Evolutionary conservation across 2,329 filamentous ascomycete species (phyloP).

Genomic region (Botryosphaeria dothidea): DNA sequence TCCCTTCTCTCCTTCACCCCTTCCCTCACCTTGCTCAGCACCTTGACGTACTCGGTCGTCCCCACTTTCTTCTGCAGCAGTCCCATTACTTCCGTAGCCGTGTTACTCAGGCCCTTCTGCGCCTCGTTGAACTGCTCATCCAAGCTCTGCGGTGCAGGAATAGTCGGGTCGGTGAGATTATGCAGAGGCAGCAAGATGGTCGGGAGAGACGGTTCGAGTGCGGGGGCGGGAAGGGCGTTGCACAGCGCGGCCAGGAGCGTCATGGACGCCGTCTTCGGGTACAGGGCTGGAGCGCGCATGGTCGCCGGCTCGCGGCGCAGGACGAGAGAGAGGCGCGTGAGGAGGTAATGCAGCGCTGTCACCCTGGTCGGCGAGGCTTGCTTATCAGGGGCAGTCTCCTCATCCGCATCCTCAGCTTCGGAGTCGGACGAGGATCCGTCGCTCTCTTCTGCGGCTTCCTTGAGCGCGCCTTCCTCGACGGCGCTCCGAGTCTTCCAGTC

Average conservation of each 20-base stretch:
- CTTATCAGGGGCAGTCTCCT: slow-evolving; percentile 22
- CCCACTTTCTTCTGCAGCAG: slow-evolving; percentile 83
- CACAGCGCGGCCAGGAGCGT: slow-evolving; percentile 72
- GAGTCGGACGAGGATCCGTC: slow-evolving; percentile 38
- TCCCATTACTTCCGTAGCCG: slow-evolving; percentile 76
- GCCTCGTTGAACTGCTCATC: slow-evolving; percentile 69
- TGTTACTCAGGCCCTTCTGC: slow-evolving; percentile 70
- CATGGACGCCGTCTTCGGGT: slow-evolving; percentile 74
- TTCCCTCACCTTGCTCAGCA: slow-evolving; percentile 71
- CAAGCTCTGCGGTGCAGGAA: slow-evolving; percentile 60
- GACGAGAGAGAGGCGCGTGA: slow-evolving; percentile 75
- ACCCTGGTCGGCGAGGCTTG: slow-evolving; percentile 28
- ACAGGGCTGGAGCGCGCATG: slow-evolving; percentile 61
- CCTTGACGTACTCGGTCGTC: slow-evolving; percentile 73
- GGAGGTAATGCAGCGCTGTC: slow-evolving; percentile 71
- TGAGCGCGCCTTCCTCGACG: slow-evolving; percentile 44
- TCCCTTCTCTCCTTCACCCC: slow-evolving; percentile 71
- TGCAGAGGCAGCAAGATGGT: slow-evolving; percentile 69
- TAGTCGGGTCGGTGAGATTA: slow-evolving; percentile 77
- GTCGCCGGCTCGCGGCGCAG: slow-evolving; percentile 72
- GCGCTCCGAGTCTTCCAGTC: slow-evolving; percentile 47
- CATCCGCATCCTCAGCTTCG: slow-evolving; percentile 39
- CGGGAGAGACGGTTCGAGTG: slow-evolving; percentile 64
- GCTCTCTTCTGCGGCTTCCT: slow-evolving; percentile 45
- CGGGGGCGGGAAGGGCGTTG: slow-evolving; percentile 58